Evolutionary conservation across 1,284 basidiomycete genomes (phyloP), one percentile per base, ranked within the genome.

Genomic region (Fomitiporia mediterranea): DNA sequence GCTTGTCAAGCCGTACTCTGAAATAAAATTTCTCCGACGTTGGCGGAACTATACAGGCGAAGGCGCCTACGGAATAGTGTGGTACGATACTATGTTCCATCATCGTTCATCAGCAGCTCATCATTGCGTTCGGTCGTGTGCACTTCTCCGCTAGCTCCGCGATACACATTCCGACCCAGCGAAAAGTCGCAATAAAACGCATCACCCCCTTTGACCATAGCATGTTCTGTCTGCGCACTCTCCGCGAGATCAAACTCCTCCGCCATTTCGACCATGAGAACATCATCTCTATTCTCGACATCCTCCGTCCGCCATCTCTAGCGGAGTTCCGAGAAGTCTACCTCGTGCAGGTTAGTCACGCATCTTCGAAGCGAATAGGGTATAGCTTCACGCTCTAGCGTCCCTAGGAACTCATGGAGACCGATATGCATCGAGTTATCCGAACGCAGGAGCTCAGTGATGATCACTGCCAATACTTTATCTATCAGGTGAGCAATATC

Each of bases 401-500:
- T 53, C 42, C 32, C 5, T 85, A 92, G 71, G 92, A 94, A 69
- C 78, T 94, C 53, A 94, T 94, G 92, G 92, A 94, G 69, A 92
- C 89, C 0, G 91, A 94, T 69, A 74, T 94, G 65, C 90, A 94
- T 68, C 83, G 91, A 54, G 91, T 94, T 38, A 91, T 94, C 61
- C 80, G 89, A 44, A 91, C 89, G 0, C 91, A 94, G 72, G 81
- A 87, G 59, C 75, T 94, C 43, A 86, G 82, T 56, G 90, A 94
- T 66, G 91, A 95, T 68, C 95, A 96, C 70, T 93, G 85, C 66
- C 93, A 96, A 70, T 97, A 97, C 70, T 96, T 96, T 69, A 87
- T 95, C 62, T 96, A 97, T 69, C 94, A 96, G 78, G 89, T 87
- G 71, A 59, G 67, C 65, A 37, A 15, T 13, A 42, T 50, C 21